Evolutionary conservation across 2,329 filamentous ascomycete species (phyloP), one percentile per base, ranked within the genome.

Genomic region (Nemania sp.): DNA sequence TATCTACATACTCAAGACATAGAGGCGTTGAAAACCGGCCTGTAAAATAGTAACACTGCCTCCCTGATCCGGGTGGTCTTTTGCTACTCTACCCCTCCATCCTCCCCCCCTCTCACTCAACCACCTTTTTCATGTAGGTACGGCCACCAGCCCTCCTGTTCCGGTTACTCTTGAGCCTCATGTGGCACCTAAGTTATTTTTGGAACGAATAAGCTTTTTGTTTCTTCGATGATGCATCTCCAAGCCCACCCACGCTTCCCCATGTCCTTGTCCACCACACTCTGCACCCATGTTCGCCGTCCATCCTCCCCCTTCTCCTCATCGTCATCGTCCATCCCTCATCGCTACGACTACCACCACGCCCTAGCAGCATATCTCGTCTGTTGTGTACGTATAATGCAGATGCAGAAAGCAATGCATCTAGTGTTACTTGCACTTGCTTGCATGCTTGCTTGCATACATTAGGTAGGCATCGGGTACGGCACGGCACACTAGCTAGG

Each of bases 151-250:
- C 43, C 49, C 56, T 43, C 45, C 45, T 55, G 27, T 32, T 38
- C 51, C 51, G 41, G 59, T 38, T 47, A 45, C 43, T 29, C 58
- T 70, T 70, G 70, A 71, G 70, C 70, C 70, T 70, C 70, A 71
- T 64, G 67, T 70, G 62, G 70, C 69, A 62, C 69, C 61, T 52
- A 51, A 53, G 53, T 67, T 71, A 71, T 71, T 71, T 71, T 71
- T 64, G 68, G 70, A 67, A 62, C 65, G 51, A 56, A 71, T 49
- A 71, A 71, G 70, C 70, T 71, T 71, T 70, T 60, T 29, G 41
- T 22, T 61, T 49, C 66, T 68, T 62, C 49, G 18, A 53, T 58
- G 13, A 52, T 53, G 58, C 57, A 49, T 62, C 58, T 51, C 41
- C 38, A 32, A 47, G 51, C 52, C 60, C 61, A 52, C 53, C 27